Percentiles rank a stretch among this genome's conserved stretches.
These are phyloP conservation scores for Halophytophthora polymorphica DNA, from an alignment of 352 stramenopile genomes.

Conservation along the genomic window DNA sequence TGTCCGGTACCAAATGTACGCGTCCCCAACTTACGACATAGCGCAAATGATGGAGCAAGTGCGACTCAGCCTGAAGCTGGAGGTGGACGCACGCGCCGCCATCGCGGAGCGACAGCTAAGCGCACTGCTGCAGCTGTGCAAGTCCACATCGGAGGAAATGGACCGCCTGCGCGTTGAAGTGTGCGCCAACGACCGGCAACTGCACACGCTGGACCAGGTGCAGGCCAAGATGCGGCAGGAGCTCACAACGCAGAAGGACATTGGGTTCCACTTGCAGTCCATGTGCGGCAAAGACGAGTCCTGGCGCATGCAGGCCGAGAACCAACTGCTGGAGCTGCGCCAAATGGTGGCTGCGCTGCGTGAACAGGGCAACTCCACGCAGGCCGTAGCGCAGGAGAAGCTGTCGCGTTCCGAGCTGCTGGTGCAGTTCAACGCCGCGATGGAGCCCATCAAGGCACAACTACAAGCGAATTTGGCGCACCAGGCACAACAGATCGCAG, in stretches of 20 bases:
- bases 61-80: conserved; percentile 74
- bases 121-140: conserved; percentile 67
- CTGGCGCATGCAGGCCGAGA: conserved; percentile 82
- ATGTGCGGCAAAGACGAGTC: conserved; percentile 85
- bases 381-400: conserved; percentile 69
- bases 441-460: conserved; percentile 78
- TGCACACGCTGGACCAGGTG: conserved; percentile 74
- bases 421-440: conserved; percentile 78
- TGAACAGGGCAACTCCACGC: conserved; percentile 65
- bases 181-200: conserved; percentile 63
- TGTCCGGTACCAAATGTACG: conserved; percentile 46
- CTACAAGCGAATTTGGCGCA: conserved; percentile 72
- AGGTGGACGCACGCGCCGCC: conserved; percentile 72
- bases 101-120: conserved; percentile 80
- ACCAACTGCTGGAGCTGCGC: conserved; percentile 72
- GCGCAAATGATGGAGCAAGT: conserved; percentile 86
- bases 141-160: conserved; percentile 68
- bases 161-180: conserved; percentile 69
- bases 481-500: conserved; percentile 69
- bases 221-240: conserved; percentile 77
- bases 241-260: conserved; percentile 79
- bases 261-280: conserved; percentile 75
- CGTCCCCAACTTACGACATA: conserved; percentile 72
- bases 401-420: conserved; percentile 65
- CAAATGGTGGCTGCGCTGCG: conserved; percentile 68